Evolutionary conservation across 1,284 basidiomycete species (phyloP), one percentile per base, ranked within the genome.

Genomic region (Tilletia horrida): DNA sequence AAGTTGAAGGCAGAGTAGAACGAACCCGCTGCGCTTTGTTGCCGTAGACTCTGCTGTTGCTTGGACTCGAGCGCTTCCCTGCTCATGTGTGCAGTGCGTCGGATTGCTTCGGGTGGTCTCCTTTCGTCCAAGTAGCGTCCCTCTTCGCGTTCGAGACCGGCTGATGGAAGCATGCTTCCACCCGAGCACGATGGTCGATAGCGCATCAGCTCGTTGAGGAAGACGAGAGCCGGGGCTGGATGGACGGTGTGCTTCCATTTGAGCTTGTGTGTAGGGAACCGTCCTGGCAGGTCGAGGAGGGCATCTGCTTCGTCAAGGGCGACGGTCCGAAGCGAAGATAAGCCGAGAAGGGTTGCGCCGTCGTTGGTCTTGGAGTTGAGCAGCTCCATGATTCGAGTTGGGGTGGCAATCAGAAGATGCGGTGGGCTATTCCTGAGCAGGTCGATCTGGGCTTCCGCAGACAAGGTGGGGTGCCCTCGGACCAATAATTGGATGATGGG

Each of bases 301-400:
- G 74, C 77, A 65, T 81, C 80, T 0, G 72, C 78, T 68, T 81
- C 80, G 55, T 81, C 80, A 23, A 79, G 63, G 11, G 76, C 78
- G 1, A 81, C 68, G 23, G 78, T 78, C 8, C 72, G 67, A 31
- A 79, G 63, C 11, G 74, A 76, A 11, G 66, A 65, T 2, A 81
- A 31, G n/a, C 77, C 75, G 1, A 81, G 72, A 2, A 77, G 63
- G n/a, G 66, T 43, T 13, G 69, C 65, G 31, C 73, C 75, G 21
- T 72, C 73, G 1, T 73, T 71, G 18, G 62, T 67, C 27, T 50
- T 64, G 21, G 18, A 9, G 40, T 25, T 27, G 50, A 66, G 57
- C 13, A 80, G 64, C 66, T 81, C 77, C 27, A 69, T 69, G 45
- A 80, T 65, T 9, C 78, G 73, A 8, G 69, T 71, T n/a, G 79